Percentiles rank a stretch among this genome's conserved stretches.
These are phyloP conservation scores for Dioszegia aurantiaca DNA, from an alignment of 768 basidiomycete genomes.

Conservation along the genomic window DNA sequence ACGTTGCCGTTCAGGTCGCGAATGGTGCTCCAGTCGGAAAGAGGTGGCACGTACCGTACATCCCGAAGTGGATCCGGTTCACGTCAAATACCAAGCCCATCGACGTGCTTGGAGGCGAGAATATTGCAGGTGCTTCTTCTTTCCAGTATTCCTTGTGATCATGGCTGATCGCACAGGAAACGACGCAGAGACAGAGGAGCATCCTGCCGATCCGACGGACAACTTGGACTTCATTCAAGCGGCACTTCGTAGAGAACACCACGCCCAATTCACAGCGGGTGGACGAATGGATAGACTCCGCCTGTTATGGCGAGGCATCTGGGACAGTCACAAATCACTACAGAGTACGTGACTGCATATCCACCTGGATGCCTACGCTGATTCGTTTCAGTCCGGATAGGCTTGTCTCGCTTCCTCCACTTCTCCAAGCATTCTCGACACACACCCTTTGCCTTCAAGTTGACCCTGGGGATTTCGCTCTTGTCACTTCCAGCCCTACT, in stretches of 20 bases:
- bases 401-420: conserved; percentile 33
- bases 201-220: background rate
- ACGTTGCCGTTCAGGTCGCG: background rate
- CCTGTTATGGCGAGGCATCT: conserved; percentile 27
- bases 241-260: conserved; percentile 4
- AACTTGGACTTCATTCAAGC: conserved; percentile 14
- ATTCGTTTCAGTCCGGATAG: conserved; percentile 41
- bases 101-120: background rate
- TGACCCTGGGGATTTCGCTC: conserved; percentile 43
- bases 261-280: background rate
- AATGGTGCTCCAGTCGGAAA: background rate
- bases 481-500: conserved; percentile 49
- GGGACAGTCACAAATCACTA: conserved; percentile 28
- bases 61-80: background rate
- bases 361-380: no score
- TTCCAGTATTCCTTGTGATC: background rate
- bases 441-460: conserved; percentile 43
- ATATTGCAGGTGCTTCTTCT: background rate
- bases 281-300: background rate
- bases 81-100: background rate
- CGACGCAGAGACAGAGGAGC: background rate
- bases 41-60: conserved; percentile 1
- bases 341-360: conserved; percentile 16
- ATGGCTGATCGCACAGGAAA: background rate
- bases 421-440: conserved; percentile 41